Percentiles rank a stretch among this genome's conserved stretches.
Conservation (phyloP, 371 early-diverging fungal genomes). For the Funneliformis caledonium region DNA sequence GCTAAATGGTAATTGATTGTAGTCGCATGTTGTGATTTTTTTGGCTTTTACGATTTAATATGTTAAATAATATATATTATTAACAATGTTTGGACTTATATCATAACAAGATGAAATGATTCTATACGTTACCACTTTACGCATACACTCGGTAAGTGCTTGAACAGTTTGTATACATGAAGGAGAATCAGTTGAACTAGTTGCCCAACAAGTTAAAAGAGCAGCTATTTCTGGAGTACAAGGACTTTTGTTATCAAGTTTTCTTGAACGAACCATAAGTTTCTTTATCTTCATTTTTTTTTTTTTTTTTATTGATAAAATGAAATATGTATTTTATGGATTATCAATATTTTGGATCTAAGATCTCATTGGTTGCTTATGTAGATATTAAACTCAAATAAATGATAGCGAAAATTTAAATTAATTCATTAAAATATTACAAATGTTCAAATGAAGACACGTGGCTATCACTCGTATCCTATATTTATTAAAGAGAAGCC, state of each 20-base stretch:
- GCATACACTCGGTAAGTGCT: slow-evolving; percentile 39
- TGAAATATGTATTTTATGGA: too few relatives aligned
- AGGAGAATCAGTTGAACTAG: slow-evolving; percentile 12
- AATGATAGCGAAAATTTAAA: too few relatives aligned
- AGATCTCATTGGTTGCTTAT: too few relatives aligned
- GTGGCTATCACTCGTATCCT: too few relatives aligned
- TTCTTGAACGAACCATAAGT: slow-evolving; percentile 22
- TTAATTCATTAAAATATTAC: too few relatives aligned
- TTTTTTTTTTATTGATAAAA: not conserved
- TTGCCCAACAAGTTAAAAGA: slow-evolving; percentile 40
- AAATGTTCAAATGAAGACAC: too few relatives aligned
- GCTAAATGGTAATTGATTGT: slow-evolving; percentile 39
- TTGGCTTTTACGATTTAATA: slow-evolving; percentile 6
- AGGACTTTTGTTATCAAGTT: slow-evolving; percentile 13
- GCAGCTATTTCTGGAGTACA: slow-evolving; percentile 38
- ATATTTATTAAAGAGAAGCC: not conserved
- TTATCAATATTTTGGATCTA: too few relatives aligned
- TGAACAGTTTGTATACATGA: not conserved
- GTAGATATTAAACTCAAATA: too few relatives aligned
- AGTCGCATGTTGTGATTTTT: slow-evolving; percentile 12
- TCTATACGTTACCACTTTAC: slow-evolving; percentile 12
- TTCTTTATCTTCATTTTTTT: slow-evolving; percentile 35
- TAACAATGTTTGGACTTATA: not conserved
- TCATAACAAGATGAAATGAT: not conserved
- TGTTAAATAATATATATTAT: not conserved